Evolutionary conservation across 345 rosid genomes (phyloP).

Genomic region (Syzygium grande): DNA sequence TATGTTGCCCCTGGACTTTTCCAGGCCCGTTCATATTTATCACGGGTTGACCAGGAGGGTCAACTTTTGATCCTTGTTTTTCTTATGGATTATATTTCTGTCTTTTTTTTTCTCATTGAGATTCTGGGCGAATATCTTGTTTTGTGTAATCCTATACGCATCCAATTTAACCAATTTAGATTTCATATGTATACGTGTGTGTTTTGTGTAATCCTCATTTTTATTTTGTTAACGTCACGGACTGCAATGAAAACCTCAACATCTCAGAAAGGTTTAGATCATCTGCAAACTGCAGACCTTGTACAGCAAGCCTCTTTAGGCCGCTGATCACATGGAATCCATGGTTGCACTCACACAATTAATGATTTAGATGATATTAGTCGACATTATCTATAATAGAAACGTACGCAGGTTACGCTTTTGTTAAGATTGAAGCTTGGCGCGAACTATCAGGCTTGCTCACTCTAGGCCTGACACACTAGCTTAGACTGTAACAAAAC

Average conservation of each 20-base stretch:
- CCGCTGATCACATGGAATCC: not conserved
- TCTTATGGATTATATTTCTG: not conserved
- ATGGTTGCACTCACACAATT: not conserved
- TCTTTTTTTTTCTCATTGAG: not conserved
- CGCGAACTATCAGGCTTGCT: not conserved
- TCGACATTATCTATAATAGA: not conserved
- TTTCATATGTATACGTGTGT: too few species aligned
- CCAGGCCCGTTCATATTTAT: too few species aligned
- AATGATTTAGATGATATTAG: too few species aligned
- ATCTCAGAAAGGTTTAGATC: too few species aligned
- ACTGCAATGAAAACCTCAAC: too few species aligned
- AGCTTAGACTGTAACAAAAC: not conserved
- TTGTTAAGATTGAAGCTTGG: not conserved
- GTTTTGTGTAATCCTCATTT: too few species aligned
- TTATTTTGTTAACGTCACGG: too few species aligned
- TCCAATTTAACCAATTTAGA: not conserved
- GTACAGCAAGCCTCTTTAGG: not conserved
- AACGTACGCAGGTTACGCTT: not conserved
- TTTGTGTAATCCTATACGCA: not conserved
- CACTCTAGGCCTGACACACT: not conserved
- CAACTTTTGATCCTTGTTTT: too few species aligned
- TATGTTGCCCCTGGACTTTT: not conserved
- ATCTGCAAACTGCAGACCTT: not conserved
- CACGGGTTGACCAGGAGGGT: too few species aligned
- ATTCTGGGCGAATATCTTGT: not conserved